Conservation (phyloP, 257 asterid species). For the Dorcoceras hygrometricum region DNA sequence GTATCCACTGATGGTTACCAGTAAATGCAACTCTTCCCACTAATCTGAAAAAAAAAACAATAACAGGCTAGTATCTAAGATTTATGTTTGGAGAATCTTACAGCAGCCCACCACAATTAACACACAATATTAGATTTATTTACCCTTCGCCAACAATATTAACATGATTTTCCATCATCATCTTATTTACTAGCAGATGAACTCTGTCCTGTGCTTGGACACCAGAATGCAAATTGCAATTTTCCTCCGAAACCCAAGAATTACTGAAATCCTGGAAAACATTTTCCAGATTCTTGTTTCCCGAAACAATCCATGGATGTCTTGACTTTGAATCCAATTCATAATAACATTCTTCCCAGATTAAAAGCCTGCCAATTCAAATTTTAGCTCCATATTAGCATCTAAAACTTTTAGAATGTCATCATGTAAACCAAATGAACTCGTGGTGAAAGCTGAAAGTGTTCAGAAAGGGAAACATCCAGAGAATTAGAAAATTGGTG, state of each 20-base stretch:
- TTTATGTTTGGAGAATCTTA: neutral
- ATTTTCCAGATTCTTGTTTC: conserved; percentile 28
- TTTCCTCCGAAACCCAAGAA: conserved; percentile 33
- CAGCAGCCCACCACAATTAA: conserved; percentile 1
- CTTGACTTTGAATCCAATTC: conserved; percentile 32
- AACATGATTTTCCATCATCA: conserved; percentile 67
- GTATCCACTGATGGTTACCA: conserved; percentile 65
- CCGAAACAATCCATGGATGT: conserved; percentile 28
- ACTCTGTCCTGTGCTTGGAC: conserved; percentile 39
- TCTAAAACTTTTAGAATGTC: neutral
- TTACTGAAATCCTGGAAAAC: conserved; percentile 33
- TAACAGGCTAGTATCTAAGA: neutral
- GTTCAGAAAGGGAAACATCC: conserved; percentile 28
- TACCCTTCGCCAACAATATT: conserved; percentile 75
- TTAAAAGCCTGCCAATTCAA: conserved; percentile 52
- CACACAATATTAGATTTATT: neutral
- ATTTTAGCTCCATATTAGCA: conserved; percentile 4
- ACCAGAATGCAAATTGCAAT: conserved; percentile 26
- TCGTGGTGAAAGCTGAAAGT: conserved; percentile 9
- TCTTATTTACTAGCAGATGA: conserved; percentile 55
- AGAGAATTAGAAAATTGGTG: conserved; percentile 22
- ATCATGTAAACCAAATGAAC: conserved; percentile 11
- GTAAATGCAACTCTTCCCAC: conserved; percentile 66
- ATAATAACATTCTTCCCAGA: conserved; percentile 73
- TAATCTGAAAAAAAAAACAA: conserved; percentile 40